Base-by-base conservation (phyloP, 2,329 filamentous ascomycete genomes). In the Tolypocladium endophyticum region DNA sequence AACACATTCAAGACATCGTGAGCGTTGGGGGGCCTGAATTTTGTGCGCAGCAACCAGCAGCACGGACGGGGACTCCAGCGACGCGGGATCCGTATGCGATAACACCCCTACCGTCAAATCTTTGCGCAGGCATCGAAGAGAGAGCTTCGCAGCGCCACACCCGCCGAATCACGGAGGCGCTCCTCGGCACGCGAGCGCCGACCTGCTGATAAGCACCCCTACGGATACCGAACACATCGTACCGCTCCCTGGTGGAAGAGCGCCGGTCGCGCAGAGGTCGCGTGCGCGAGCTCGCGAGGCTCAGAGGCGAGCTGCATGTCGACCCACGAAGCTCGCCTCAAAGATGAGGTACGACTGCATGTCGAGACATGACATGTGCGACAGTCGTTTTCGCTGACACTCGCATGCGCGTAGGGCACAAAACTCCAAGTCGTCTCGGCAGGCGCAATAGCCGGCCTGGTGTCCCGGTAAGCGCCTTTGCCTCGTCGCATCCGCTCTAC, bases 371-470 rank as follows among this genome's bases (percentile, higher is more conserved):
- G 30, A 54, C 8, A 23, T 6, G 23, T n/a, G 52, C 30, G 28
- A 25, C 28, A 30, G 16, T 33, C 25, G 6, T 30, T 30, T 58
- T 59, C 59, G 54, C 53, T 59, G 41, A 59, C 58, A 28, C 33
- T 12, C 30, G 14, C 36, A 33, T 52, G 18, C 50, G 50, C 9
- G n/a, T 60, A 83, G 81, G 83, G 83, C 72, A 79, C 82, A 58
- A 78, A 73, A 63, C 72, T 81, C 53, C 82, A 86, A 69, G 81
- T 83, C 62, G 76, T 84, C 57, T 71, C 76, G 54, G 82, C 83
- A 50, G 83, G 83, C 59, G 81, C 79, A 55, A 78, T 79, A 65
- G 90, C 94, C 64, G 94, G 94, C 61, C 83, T 97, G 65, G 86
- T 97, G 64, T 94, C 94, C 59, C 88, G 92, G 88, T 91, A 80